Evolutionary conservation across 129 eudicot species (phyloP).

Genomic region (Heracleum sosnowskyi): DNA sequence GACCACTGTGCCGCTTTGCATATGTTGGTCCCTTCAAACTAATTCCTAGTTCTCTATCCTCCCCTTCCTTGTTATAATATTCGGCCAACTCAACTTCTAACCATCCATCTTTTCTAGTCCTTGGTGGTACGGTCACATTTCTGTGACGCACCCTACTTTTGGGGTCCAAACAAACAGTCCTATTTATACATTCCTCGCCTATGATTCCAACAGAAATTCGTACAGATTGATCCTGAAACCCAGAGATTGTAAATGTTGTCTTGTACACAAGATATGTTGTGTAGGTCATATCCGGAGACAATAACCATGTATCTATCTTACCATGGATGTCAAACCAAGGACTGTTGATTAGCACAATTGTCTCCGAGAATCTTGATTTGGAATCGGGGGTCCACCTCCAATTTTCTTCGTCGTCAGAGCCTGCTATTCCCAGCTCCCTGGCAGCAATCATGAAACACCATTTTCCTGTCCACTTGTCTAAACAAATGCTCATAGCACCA

Average conservation of each 20-base stretch:
- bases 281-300: slow-evolving; percentile 45
- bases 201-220: slow-evolving; percentile 33
- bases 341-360: slow-evolving; percentile 55
- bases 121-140: background rate
- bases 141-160: slow-evolving; percentile 13
- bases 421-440: too few relatives aligned
- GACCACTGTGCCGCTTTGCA: background rate
- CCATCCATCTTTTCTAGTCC: background rate
- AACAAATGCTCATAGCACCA: slow-evolving; percentile 37
- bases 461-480: slow-evolving; percentile 60
- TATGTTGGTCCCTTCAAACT: background rate
- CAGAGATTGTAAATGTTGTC: slow-evolving; percentile 11
- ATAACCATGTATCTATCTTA: slow-evolving; percentile 26
- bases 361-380: slow-evolving; percentile 67
- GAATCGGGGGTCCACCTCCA: slow-evolving; percentile 57
- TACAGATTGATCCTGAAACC: slow-evolving; percentile 37
- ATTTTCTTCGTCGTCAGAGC: slow-evolving; percentile 37
- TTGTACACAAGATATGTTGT: slow-evolving; percentile 47
- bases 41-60: background rate
- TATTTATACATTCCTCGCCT: slow-evolving; percentile 30
- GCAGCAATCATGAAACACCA: slow-evolving; percentile 36
- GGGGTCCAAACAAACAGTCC: slow-evolving; percentile 31
- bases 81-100: background rate
- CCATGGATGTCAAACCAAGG: slow-evolving; percentile 73
- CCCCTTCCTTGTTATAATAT: background rate